Evolutionary conservation across 768 basidiomycete genomes (phyloP).

Genomic region (Paxillus involutus): DNA sequence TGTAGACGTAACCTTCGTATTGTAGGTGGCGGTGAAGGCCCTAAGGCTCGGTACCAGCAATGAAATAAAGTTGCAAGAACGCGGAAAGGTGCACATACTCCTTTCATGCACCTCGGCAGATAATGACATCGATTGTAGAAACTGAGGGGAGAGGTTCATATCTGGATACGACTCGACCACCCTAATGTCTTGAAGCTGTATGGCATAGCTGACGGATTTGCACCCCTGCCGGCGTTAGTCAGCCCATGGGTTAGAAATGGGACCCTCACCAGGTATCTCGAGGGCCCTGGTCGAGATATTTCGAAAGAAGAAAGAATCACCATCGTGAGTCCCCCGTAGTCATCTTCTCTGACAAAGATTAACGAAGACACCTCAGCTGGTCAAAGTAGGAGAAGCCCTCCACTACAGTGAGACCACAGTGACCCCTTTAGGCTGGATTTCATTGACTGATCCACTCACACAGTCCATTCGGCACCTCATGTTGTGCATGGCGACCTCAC

Average conservation of each 20-base stretch:
- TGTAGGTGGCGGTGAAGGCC: slow-evolving; percentile 6
- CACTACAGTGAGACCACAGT: slow-evolving; percentile 32
- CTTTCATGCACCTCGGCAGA: not conserved
- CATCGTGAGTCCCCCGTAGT: slow-evolving; percentile 25
- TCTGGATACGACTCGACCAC: slow-evolving; percentile 40
- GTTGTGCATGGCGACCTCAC: slow-evolving; percentile 11
- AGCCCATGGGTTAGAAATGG: slow-evolving; percentile 44
- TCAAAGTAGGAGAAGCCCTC: slow-evolving; percentile 39
- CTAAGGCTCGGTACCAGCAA: not conserved
- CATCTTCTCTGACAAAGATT: not conserved
- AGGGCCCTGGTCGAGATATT: slow-evolving; percentile 35
- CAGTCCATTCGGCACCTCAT: slow-evolving; percentile 2
- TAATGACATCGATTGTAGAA: not conserved
- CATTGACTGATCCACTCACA: not conserved
- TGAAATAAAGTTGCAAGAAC: not conserved
- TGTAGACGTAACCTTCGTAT: too few relatives aligned
- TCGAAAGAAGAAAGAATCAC: slow-evolving; percentile 34
- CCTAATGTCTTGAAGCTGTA: slow-evolving; percentile 36
- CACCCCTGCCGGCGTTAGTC: slow-evolving; percentile 36
- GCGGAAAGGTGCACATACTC: not conserved
- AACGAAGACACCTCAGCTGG: slow-evolving; percentile 28
- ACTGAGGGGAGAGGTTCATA: slow-evolving; percentile 34
- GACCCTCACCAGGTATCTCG: slow-evolving; percentile 37
- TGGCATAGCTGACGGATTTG: slow-evolving; percentile 38
- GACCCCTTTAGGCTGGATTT: too few relatives aligned